Evolutionary conservation across 306 rosid species (phyloP).

Genomic region (Geum urbanum): DNA sequence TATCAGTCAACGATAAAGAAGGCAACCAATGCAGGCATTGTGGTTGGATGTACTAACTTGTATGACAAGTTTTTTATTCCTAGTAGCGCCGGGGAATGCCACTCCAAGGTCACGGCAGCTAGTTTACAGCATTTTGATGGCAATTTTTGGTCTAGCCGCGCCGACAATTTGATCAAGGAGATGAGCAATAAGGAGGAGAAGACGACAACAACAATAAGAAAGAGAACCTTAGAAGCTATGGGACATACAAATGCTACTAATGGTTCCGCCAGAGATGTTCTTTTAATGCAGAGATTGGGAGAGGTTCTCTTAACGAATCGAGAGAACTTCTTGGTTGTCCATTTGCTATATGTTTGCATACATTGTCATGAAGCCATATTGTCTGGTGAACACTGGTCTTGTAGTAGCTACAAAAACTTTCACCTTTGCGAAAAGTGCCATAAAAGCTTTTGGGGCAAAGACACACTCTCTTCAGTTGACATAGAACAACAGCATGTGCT

Average conservation of each 20-base stretch:
- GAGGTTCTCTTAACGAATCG: constrained; percentile 32
- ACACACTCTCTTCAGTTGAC: constrained; percentile 32
- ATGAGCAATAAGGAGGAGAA: constrained; percentile 26
- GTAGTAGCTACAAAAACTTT: constrained; percentile 45
- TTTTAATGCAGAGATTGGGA: constrained; percentile 54
- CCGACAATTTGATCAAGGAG: constrained; percentile 31
- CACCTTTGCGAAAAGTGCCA: constrained; percentile 54
- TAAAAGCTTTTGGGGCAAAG: background rate
- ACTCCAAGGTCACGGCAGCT: constrained; percentile 50
- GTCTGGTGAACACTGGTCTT: constrained; percentile 54
- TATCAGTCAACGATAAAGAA: constrained; percentile 46
- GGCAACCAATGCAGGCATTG: constrained; percentile 50
- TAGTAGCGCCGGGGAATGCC: constrained; percentile 15
- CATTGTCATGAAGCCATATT: constrained; percentile 42
- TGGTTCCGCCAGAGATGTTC: constrained; percentile 40
- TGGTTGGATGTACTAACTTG: constrained; percentile 38
- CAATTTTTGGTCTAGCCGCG: constrained; percentile 46
- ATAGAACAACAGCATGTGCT: constrained; percentile 41
- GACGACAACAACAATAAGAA: constrained; percentile 9
- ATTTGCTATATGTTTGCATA: constrained; percentile 46
- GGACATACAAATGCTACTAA: constrained; percentile 42
- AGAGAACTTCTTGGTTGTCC: constrained; percentile 54
- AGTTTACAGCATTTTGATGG: constrained; percentile 70
- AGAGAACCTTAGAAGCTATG: constrained; percentile 48
- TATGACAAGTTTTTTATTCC: constrained; percentile 49